phyloP scores from a whole-genome alignment of 2,329 filamentous ascomycete species.

The Knufia petricola region DNA sequence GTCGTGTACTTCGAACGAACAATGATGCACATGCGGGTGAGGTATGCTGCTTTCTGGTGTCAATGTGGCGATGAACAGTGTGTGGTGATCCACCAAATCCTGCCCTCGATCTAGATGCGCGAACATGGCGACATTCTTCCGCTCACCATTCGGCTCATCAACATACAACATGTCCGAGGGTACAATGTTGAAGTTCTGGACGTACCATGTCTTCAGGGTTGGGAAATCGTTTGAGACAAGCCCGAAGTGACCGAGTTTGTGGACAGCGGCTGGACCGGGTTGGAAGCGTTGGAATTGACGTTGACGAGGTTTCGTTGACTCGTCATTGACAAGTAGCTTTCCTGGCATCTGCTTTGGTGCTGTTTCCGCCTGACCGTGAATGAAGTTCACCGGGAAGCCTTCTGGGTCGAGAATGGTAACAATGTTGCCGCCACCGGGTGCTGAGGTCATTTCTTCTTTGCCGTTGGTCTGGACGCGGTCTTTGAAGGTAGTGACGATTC shows the following conservation, averaged over 20 bases:
- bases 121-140: constrained; percentile 35
- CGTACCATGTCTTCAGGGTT: constrained; percentile 36
- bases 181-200: constrained; percentile 37
- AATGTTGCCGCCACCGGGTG: constrained; percentile 23
- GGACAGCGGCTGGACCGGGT: constrained; percentile 40
- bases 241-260: constrained; percentile 43
- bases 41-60: constrained; percentile 12
- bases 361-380: constrained; percentile 19
- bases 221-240: constrained; percentile 32
- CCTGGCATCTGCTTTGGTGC: constrained; percentile 16
- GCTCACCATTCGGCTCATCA: constrained; percentile 12
- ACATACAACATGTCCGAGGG: constrained; percentile 39
- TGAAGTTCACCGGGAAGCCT: constrained; percentile 24
- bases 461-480: constrained; percentile 16
- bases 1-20: constrained; percentile 60
- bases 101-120: constrained; percentile 42
- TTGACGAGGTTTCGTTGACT: constrained; percentile 30
- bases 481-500: constrained; percentile 14
- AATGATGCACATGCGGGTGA: constrained; percentile 52
- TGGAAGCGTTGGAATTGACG: constrained; percentile 35
- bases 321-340: constrained; percentile 30
- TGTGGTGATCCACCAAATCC: constrained; percentile 43
- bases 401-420: constrained; percentile 23
- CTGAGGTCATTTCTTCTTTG: constrained; percentile 21
- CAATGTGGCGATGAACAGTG: constrained; percentile 38